phyloP scores from a whole-genome alignment of 2,329 filamentous ascomycete species.

The Talaromyces sp. region DNA sequence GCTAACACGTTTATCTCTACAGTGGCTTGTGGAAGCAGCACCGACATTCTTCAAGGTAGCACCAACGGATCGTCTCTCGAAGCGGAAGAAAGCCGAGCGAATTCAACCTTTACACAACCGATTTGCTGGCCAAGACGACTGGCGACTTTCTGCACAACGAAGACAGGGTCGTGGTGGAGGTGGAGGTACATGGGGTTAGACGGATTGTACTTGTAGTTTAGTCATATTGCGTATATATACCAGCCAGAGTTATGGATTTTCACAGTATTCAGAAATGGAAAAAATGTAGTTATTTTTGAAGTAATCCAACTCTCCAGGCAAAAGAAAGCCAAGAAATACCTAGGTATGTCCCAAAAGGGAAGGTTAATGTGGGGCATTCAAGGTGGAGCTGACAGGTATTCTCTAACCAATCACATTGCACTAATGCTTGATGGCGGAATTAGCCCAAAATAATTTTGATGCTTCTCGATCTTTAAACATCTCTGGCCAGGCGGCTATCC shows the following conservation, averaged over 20 bases:
- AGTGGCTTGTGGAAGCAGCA: constrained; percentile 85
- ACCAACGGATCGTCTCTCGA: constrained; percentile 76
- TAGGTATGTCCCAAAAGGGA: neutral
- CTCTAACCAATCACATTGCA: neutral
- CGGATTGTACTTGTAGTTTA: neutral
- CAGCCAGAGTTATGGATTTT: neutral
- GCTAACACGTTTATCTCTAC: constrained; percentile 9
- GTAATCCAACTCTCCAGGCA: no score
- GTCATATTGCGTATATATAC: neutral
- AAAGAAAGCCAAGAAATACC: neutral
- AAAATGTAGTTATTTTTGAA: no score
- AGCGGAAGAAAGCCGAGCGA: constrained; percentile 86
- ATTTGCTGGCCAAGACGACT: constrained; percentile 88
- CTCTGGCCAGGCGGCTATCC: neutral
- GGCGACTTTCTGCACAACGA: constrained; percentile 83
- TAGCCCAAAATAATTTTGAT: constrained; percentile 3
- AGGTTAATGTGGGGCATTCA: neutral
- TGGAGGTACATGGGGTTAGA: constrained; percentile 79
- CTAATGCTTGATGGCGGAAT: neutral
- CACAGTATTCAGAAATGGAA: neutral
- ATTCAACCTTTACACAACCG: constrained; percentile 95
- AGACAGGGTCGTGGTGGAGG: constrained; percentile 77
- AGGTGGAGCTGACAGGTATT: neutral
- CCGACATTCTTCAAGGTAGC: constrained; percentile 99
- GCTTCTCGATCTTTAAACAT: neutral